Evolutionary conservation across 208 protist species (phyloP), one percentile per base, ranked within the genome.

Genomic region (Trypanosoma boissoni): DNA sequence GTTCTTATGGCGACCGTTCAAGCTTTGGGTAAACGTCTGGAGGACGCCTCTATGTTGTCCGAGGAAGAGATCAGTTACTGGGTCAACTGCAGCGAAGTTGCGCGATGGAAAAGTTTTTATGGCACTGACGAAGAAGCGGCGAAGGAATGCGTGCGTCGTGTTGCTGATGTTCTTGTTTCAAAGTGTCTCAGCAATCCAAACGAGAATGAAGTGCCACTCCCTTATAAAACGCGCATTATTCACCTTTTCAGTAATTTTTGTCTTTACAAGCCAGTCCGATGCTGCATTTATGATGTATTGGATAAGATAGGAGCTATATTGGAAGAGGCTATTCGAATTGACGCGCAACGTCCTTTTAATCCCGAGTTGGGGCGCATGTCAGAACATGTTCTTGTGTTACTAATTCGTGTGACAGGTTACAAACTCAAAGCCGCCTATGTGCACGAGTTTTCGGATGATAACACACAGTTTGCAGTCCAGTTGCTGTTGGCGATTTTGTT

Each of bases 341-440:
- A 96, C 62, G 86, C 80, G 12, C 74, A 64, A 16, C 83, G 92
- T 71, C 83, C 85, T 27, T 96, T 96, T 37, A 88, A 94, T 54
- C 92, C 85, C 0, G 87, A 96, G 60, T 80, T 96, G 43, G 91
- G 91, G 29, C 87, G 91, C 52, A 92, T 96, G 88, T 92, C 87
- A 31, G 87, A 96, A 70, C 91, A 96, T 67, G 86, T 95, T 2
- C 79, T 94, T 5, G 91, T 94, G 58, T 86, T 96, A 34, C 74
- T 96, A 46, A 92, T 92, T 79, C 86, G 91, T 48, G 80, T 93
- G 21, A 92, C 76, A 37, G 69, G 83, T 18, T 96, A 94, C 78
- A 88, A 94, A 56, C 75, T 96, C 14, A 88, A 82, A 70, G 91
- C 91, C 23, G 56, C 80, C n/a, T 83, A 80, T 29, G 86, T 96